Evolutionary conservation across 345 rosid species (phyloP), one percentile per base, ranked within the genome.

Genomic region (Brassica juncea): DNA sequence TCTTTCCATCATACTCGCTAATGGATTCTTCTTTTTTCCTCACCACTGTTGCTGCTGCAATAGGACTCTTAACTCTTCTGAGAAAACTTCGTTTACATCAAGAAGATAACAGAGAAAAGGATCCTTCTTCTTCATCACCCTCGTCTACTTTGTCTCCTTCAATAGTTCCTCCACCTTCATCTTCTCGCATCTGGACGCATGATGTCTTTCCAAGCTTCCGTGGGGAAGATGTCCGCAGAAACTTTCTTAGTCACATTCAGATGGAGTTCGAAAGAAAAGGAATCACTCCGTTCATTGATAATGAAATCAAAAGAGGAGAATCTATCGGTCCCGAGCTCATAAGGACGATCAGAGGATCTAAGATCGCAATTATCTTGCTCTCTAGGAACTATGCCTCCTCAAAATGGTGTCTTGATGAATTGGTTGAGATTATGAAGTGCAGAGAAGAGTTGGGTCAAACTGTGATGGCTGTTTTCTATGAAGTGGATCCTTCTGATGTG

Each of bases 371-470:
- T 1, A 11, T 63, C 31, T 31, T 63, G 77, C 0, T 73, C 31
- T 73, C 70, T 1, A 62, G 32, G 49, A 73, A 47, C 16, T 73
- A 73, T 2, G 77, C 77, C 5, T 73, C 70, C 21, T 73, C 76
- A 5, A 42, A 27, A 10, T 72, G 76, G 76, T 72, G 76, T 61
- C 76, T 72, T 27, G 76, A 72, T 1, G 76, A 72, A 15, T 10
- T 72, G 2, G 68, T 61, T 0, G 76, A 72, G 68, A 72, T 61
- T 61, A 61, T 72, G 7, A 72, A 72, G 28, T 39, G 68, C 5
- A 60, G 68, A 61, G 19, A 61, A 27, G 76, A 72, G 68, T 15
- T 39, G 39, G 68, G 68, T 42, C 76, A 72, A 3, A 72, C 39
- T 5, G 76, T 39, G 2, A 8, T 72, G 16, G 4, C 59, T 58